phyloP scores from a whole-genome alignment of 208 protist species.

The Acanthamoeba healyi region DNA sequence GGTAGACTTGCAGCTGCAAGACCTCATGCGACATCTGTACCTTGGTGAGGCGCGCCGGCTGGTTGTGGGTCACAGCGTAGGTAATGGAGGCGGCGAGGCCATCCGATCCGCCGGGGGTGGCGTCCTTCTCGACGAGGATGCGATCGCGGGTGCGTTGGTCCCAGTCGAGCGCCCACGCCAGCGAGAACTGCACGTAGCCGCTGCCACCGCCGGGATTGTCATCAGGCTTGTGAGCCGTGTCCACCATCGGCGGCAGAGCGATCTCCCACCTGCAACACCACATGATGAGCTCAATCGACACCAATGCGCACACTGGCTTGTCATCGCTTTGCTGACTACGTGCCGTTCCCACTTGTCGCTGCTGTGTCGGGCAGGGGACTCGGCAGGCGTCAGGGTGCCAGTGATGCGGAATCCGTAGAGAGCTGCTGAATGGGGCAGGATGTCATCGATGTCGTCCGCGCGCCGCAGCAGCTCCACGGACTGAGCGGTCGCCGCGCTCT shows the following conservation, averaged over 20 bases:
- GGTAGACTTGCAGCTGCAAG: not conserved
- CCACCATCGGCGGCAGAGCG: not conserved
- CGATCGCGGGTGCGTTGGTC: conserved; percentile 10
- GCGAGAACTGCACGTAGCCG: conserved; percentile 10
- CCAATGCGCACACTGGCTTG: too few relatives aligned
- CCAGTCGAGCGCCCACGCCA: conserved; percentile 10
- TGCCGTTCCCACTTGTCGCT: too few relatives aligned
- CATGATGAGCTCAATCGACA: too few relatives aligned
- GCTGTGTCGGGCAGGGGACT: not conserved
- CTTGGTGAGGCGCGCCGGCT: conserved; percentile 4
- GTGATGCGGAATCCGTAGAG: not conserved
- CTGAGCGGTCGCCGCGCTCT: not conserved
- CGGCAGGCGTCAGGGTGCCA: not conserved
- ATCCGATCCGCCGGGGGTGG: not conserved
- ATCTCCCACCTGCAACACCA: not conserved
- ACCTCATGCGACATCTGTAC: not conserved
- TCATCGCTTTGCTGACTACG: too few relatives aligned
- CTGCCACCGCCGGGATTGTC: not conserved
- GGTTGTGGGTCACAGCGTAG: conserved; percentile 31
- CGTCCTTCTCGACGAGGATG: conserved; percentile 9
- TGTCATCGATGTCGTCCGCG: conserved; percentile 29
- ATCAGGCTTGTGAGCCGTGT: not conserved
- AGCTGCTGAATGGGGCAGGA: not conserved
- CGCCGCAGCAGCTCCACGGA: not conserved
- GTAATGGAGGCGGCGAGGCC: not conserved